Conservation (phyloP, 2,329 filamentous ascomycete species). For the Chrysoporthe cubensis region DNA sequence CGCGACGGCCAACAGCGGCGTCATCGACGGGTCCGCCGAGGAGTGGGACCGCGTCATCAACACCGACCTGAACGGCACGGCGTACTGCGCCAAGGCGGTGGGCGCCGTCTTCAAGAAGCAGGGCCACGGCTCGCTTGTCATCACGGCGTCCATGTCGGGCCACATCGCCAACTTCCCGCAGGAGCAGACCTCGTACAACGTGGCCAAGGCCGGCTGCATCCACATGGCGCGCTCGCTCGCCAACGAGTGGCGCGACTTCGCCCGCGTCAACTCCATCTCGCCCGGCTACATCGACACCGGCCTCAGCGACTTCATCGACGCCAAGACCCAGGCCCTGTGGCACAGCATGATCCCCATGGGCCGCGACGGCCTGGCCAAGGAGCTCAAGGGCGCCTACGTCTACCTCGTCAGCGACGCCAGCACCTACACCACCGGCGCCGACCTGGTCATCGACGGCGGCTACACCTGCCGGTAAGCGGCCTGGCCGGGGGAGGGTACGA, state of each 20-base stretch:
- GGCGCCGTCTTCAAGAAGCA: conserved; percentile 30
- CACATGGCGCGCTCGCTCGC: conserved; percentile 56
- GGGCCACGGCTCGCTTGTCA: conserved; percentile 69
- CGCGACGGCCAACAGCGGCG: conserved; percentile 67
- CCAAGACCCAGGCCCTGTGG: conserved; percentile 73
- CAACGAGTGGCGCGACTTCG: conserved; percentile 66
- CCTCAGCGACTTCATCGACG: conserved; percentile 65
- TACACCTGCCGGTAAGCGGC: conserved; percentile 54
- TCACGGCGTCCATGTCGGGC: conserved; percentile 78
- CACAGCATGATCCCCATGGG: conserved; percentile 75
- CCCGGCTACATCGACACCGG: conserved; percentile 68
- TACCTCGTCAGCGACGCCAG: conserved; percentile 77
- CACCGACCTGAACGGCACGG: conserved; percentile 73
- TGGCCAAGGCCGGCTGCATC: conserved; percentile 68
- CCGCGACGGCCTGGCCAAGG: conserved; percentile 67
- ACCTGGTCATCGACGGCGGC: conserved; percentile 73
- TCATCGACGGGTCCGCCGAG: conserved; percentile 81
- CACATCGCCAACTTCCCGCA: conserved; percentile 80
- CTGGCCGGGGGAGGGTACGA: no score
- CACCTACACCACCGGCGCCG: conserved; percentile 74
- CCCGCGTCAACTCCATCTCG: conserved; percentile 59
- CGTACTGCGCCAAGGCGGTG: conserved; percentile 83
- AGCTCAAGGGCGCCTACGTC: conserved; percentile 76
- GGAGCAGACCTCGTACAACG: conserved; percentile 74
- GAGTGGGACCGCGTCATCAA: conserved; percentile 80